Evolutionary conservation across 2,329 filamentous ascomycete genomes (phyloP), one percentile per base, ranked within the genome.

Genomic region (Xylaria sp.): DNA sequence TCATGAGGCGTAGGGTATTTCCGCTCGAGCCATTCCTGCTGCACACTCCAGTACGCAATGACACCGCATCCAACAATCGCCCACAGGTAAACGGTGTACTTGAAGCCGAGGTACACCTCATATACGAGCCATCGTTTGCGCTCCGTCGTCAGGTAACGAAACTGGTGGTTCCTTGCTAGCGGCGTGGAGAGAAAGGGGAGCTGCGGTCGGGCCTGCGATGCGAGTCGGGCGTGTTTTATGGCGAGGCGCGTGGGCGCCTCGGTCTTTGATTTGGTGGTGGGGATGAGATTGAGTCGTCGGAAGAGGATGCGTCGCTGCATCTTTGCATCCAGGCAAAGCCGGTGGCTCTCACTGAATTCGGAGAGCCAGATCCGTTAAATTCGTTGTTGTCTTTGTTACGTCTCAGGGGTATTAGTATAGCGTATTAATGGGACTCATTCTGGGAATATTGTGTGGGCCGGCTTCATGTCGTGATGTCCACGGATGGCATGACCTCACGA

Each of bases 1-100:
- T 96, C 92, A 30, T 83, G 82, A 1, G 93, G 92, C 1, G 91
- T 92, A 0, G 92, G 92, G 71, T 87, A 90, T 55, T 83, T 79
- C 52, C 87, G 82, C 75, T 97, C 92, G 50, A 90, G 78, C 61
- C 81, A 78, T 73, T 96, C 91, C 69, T 92, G 87, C 69, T 88
- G 80, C 42, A 91, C 71, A 13, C 87, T 87, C 63, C 86, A 83
- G 65, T 82, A 81, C 46, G 86, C 83, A 8, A 89, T 76, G 46
- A 83, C 76, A 48, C 85, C 74, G 60, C 88, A 81, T 50, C 81
- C 76, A 6, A 86, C 73, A 47, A 86, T 81, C 11, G 85, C 81
- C 80, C 86, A 92, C 47, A 90, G 73, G 34, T 83, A 80, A n/a
- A 81, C 68, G 0, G 82, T 86, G 72, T 85, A 91, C 65, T 89